Conservation (phyloP, 371 early-diverging fungal species). For the Saksenaea oblongispora region DNA sequence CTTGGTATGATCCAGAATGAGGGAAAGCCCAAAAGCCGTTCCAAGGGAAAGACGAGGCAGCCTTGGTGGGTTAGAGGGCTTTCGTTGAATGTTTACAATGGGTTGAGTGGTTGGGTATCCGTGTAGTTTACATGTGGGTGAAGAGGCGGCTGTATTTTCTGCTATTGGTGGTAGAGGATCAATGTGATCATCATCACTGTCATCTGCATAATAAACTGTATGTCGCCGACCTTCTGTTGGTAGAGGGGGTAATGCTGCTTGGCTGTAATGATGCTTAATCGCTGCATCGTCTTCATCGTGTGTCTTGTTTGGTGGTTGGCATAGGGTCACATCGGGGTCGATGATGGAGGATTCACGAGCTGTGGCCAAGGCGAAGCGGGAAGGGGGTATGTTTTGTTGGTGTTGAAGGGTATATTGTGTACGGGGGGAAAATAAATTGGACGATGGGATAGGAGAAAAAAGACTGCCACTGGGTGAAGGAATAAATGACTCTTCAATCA, state of each 20-base stretch:
- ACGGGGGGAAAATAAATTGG: conserved; percentile 7
- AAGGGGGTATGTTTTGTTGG: background rate
- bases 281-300: background rate
- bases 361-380: background rate
- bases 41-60: background rate
- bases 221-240: background rate
- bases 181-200: conserved; percentile 13
- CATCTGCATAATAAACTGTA: conserved; percentile 8
- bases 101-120: background rate
- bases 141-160: background rate
- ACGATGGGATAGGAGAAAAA: conserved; percentile 4
- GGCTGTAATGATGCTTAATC: background rate
- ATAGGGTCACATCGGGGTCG: background rate
- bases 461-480: conserved; percentile 13
- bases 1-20: background rate
- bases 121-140: background rate
- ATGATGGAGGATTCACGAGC: background rate
- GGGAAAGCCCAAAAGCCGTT: background rate
- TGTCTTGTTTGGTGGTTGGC: background rate
- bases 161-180: background rate
- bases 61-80: background rate
- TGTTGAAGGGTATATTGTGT: conserved; percentile 3
- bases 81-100: background rate
- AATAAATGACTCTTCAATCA: conserved; percentile 30
- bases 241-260: conserved; percentile 11